A percentile compares a stretch with the other conserved stretches of the same genome.
Conservation (phyloP, 2,329 filamentous ascomycete genomes). For the Verticillium klebahnii region DNA sequence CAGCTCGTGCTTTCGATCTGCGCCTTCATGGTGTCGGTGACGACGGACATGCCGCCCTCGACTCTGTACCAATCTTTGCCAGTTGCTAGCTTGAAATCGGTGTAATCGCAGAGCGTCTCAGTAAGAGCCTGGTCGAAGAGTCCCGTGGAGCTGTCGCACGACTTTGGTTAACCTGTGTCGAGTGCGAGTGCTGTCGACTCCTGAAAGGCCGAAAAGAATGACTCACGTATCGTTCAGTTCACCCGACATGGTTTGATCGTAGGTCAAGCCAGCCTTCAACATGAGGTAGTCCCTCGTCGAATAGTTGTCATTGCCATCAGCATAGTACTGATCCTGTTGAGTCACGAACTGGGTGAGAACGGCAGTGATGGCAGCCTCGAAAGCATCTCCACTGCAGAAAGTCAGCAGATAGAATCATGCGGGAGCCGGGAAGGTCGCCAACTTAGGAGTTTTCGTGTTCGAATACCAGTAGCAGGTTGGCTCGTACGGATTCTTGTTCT, state of each 20-base stretch:
- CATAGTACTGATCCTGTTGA: background rate
- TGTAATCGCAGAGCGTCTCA: slow-evolving; percentile 27
- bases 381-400: background rate
- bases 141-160: slow-evolving; percentile 16
- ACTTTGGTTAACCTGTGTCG: no score
- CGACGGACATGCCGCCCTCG: slow-evolving; percentile 22
- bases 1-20: slow-evolving; percentile 10
- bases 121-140: slow-evolving; percentile 29
- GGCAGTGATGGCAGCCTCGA: background rate
- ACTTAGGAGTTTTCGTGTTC: background rate
- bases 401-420: no score
- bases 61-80: slow-evolving; percentile 22
- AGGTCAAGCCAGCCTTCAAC: slow-evolving; percentile 2
- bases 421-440: background rate
- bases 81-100: slow-evolving; percentile 21
- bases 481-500: background rate
- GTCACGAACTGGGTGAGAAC: background rate
- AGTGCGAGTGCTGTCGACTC: no score
- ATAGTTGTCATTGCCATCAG: slow-evolving; percentile 9
- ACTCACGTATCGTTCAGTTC: slow-evolving; percentile 2
- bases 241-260: background rate
- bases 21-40: slow-evolving; percentile 22
- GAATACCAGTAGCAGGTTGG: slow-evolving; percentile 1
- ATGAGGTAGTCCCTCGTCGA: slow-evolving; percentile 17
- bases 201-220: no score